Conservation (phyloP, 441 rosid species). For the Adansonia gregorii region DNA sequence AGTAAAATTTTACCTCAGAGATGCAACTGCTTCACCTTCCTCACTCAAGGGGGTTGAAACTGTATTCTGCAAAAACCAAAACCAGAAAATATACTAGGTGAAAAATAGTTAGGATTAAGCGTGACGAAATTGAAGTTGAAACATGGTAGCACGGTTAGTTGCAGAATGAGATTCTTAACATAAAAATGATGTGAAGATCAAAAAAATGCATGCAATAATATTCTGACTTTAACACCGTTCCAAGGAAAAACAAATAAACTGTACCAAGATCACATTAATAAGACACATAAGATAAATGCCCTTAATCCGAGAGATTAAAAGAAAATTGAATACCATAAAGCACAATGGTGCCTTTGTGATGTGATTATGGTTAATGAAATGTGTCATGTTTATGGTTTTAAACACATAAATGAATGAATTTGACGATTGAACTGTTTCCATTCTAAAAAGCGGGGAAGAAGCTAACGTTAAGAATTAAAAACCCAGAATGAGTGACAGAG, state of each 20-base stretch:
- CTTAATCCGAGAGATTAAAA: neutral
- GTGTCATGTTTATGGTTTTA: neutral
- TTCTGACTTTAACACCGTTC: neutral
- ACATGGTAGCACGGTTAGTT: neutral
- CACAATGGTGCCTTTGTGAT: neutral
- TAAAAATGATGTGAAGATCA: neutral
- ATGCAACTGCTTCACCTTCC: constrained; percentile 11
- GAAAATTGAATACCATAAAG: neutral
- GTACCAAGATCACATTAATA: neutral
- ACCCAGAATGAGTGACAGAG: neutral
- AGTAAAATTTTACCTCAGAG: constrained; percentile 1
- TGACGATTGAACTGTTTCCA: neutral
- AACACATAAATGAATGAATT: neutral
- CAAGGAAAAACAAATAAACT: neutral
- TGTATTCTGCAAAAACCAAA: constrained; percentile 10
- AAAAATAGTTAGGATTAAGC: neutral
- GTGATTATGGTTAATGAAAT: neutral
- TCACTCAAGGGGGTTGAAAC: constrained; percentile 9
- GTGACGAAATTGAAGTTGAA: neutral
- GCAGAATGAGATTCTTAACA: neutral
- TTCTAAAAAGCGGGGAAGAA: neutral
- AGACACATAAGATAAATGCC: neutral
- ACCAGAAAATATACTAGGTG: neutral
- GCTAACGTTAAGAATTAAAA: neutral
- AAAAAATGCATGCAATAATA: neutral